Percentiles rank a stretch among this genome's conserved stretches.
Evolutionary conservation across 225 moss, liverwort and hornwort genomes (phyloP).

Genomic region (Polytrichum formosum): DNA sequence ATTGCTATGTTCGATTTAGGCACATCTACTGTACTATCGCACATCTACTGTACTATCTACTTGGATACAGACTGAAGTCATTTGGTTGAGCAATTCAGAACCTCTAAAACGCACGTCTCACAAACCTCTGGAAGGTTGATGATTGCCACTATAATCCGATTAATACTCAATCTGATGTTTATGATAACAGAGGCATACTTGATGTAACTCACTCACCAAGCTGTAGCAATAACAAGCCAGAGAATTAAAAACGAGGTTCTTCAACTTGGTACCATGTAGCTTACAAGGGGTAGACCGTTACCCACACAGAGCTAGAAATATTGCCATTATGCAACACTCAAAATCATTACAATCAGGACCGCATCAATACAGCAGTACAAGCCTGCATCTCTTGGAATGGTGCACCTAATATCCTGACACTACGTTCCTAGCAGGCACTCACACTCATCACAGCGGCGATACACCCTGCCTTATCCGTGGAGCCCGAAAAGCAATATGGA

Average conservation of each 20-base stretch:
- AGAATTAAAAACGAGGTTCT: background rate
- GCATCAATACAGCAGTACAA: background rate
- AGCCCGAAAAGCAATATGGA: background rate
- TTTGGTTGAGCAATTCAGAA: too few species aligned
- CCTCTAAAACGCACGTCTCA: too few species aligned
- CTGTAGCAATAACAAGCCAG: background rate
- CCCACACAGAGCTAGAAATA: background rate
- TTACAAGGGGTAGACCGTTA: background rate
- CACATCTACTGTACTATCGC: too few species aligned
- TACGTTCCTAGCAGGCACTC: background rate
- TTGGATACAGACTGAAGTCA: too few species aligned
- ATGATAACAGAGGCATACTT: too few species aligned
- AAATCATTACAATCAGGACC: constrained; percentile 6
- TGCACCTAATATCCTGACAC: background rate
- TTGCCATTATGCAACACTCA: background rate
- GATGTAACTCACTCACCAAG: too few species aligned
- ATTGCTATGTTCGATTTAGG: too few species aligned
- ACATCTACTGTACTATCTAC: too few species aligned
- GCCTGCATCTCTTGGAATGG: constrained; percentile 8
- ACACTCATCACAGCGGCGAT: background rate
- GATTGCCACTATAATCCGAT: too few species aligned
- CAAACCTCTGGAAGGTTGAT: too few species aligned
- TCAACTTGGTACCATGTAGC: background rate
- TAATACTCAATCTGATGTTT: too few species aligned
- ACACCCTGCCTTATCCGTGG: background rate